Evolutionary conservation across 2,329 filamentous ascomycete species (phyloP), one percentile per base, ranked within the genome.

Genomic region (Dothistroma septosporum): DNA sequence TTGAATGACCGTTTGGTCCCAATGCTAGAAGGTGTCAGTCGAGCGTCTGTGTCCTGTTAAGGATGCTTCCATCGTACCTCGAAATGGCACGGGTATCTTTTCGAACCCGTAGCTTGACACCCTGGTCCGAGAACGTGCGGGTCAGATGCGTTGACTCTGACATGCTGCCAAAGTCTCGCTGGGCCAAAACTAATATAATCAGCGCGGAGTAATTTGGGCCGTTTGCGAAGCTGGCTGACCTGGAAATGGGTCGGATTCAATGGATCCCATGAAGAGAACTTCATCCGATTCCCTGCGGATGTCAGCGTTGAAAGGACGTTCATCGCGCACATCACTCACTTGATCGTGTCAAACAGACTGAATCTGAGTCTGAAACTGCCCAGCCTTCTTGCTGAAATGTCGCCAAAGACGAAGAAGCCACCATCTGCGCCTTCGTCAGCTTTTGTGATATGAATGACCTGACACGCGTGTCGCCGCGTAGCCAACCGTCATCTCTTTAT

Each of bases 391-490:
- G 93, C 86, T 0, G 90, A 94, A 22, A 96, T 80, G 74, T 96
- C 91, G 5, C 89, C 89, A 75, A 95, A 96, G n/a, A 96, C 87
- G 70, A 96, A 96, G 76, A 92, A 95, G 0, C 87, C 91, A 11
- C 89, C 89, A 74, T 94, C 90, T 78, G 61, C n/a, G 62, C 55
- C 63, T n/a, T 31, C n/a, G 11, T 32, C 14, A 44, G 41, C 41
- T 2, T 16, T 44, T n/a, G 41, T 28, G 24, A 28, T 6, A 28
- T 2, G 24, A 28, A 28, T 2, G 24, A 6, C 2, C 24, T 28
- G 24, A 28, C 6, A 28, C 6, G 24, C 3, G 2, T 28, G 24
- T 28, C 24, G 24, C 24, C 24, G 24, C 24, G 24, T 28, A 28
- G 24, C 24, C 24, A 28, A 28, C 24, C 24, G 24, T 28, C 21